Evolutionary conservation across 768 basidiomycete genomes (phyloP), one percentile per base, ranked within the genome.

Genomic region (Calvatia gigantea): DNA sequence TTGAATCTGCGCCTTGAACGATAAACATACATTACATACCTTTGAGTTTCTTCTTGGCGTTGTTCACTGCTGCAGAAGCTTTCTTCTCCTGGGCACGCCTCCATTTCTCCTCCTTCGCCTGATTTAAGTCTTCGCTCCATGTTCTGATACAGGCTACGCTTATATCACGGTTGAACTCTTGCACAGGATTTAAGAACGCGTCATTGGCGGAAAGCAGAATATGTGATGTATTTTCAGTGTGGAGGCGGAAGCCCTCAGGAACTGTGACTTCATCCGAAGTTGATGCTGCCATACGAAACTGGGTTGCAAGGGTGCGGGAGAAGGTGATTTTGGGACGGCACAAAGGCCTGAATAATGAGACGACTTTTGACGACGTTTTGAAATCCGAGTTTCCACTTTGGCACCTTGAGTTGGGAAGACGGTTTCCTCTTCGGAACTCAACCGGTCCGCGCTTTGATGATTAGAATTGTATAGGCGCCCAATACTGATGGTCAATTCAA

Each of bases 91-190:
- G 78, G 25, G 73, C 67, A 62, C 71, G 71, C 61, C 68, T 74
- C 84, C 87, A 91, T 61, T 73, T 80, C 57, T 68, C 74, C 65
- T 83, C 77, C 72, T 88, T 93, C 52, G 73, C 72, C 65, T 71
- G 77, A 65, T 88, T 81, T 37, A 82, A 50, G 53, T 85, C 75
- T 64, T 94, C 89, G 57, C 89, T 87, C 94, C 94, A 99, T 3
- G 86, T 83, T 28, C 85, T 78, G 54, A 99, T 98, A 60, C 89
- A 89, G 19, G 94, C 92, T 39, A 98, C 86, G 60, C 91, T 94
- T 43, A 92, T 69, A 71, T 99, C 97, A 35, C 97, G 81, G 72
- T 99, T 99, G 77, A 97, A 99, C 70, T 99, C 93, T 67, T 99
- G 97, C 11, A 98, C 88, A 5, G 97, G 96, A 67, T 99, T 99